Base-by-base conservation (phyloP, 2,329 filamentous ascomycete genomes). In the Trichoderma simmonsii region DNA sequence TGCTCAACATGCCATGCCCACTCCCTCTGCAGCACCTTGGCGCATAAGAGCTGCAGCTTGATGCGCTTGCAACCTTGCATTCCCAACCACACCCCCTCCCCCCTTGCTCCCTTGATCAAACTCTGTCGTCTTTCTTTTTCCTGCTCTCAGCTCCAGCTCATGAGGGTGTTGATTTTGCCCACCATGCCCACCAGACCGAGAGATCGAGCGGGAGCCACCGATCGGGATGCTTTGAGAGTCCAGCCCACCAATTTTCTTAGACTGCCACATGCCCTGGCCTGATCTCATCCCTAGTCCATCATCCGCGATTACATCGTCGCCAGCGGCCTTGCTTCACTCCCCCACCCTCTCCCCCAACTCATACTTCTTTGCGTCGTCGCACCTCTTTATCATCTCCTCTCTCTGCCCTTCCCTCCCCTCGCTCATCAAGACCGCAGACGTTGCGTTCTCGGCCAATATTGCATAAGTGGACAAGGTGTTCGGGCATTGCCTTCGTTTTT, bases 181-280 rank as follows among this genome's bases (percentile, higher is more conserved):
- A 51, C 66, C 14, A 61, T 34, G 54, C 57, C 15, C 54, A 26
- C 64, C 43, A 72, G 71, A 69, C 74, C 70, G 70, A 73, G 63
- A 73, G 73, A 75, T 72, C 72, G 72, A 72, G 70, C 66, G 65
- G 73, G 71, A 73, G 61, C 69, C 72, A 73, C 57, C 72, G 71
- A 74, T 72, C 62, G 72, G 69, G 70, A 66, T 48, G 57, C 61
- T 51, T 48, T 61, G 36, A 56, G 54, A 61, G 39, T 56, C 59
- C 26, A 62, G 43, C 67, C 59, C 66, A 57, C 26, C 59, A 48
- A 28, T 39, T 64, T 43, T 39, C 34, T 63, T 69, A 65, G 71
- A 68, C 67, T 62, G 60, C 66, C 57, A 67, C 66, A 48, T 28
- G 56, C 34, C 66, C 56, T 69, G 66, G 66, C 54, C 66, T 69